Evolutionary conservation across 805 yeast species (phyloP).

Genomic region (Ogataea dorogensis): DNA sequence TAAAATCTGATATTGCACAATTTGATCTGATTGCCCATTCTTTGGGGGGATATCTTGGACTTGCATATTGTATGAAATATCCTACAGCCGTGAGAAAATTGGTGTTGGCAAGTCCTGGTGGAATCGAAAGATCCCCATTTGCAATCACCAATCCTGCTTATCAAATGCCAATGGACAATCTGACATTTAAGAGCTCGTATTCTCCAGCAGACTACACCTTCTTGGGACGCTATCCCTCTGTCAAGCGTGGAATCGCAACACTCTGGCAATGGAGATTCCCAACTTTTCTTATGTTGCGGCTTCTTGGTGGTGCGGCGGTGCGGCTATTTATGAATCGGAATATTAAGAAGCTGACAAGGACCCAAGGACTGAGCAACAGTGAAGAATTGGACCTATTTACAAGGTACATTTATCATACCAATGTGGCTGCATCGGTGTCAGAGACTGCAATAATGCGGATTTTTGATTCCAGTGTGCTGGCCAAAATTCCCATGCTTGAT

Average conservation of each 20-base stretch:
- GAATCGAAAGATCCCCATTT: constrained; percentile 67
- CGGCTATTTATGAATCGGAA: constrained; percentile 28
- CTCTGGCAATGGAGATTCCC: constrained; percentile 45
- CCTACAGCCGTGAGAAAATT: constrained; percentile 54
- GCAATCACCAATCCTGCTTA: constrained; percentile 48
- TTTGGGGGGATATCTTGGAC: constrained; percentile 72
- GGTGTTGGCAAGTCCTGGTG: constrained; percentile 71
- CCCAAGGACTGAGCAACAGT: constrained; percentile 22
- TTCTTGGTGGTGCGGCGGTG: constrained; percentile 40
- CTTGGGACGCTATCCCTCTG: constrained; percentile 45
- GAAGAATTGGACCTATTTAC: constrained; percentile 32
- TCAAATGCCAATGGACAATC: constrained; percentile 4
- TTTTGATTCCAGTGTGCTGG: constrained; percentile 57
- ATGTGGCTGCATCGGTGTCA: constrained; percentile 31
- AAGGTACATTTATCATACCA: constrained; percentile 34
- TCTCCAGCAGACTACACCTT: constrained; percentile 46
- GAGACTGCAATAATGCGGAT: constrained; percentile 44
- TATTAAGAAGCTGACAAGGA: constrained; percentile 30
- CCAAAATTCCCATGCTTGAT: constrained; percentile 65
- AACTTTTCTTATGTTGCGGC: constrained; percentile 48
- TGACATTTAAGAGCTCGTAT: constrained; percentile 35
- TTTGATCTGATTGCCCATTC: constrained; percentile 75
- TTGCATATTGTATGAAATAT: constrained; percentile 57
- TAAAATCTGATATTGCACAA: constrained; percentile 43
- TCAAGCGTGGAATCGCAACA: constrained; percentile 33